A percentile compares a stretch with the other conserved stretches of the same genome.
Evolutionary conservation across 2,329 filamentous ascomycete genomes (phyloP).

Genomic region (Colletotrichum simmondsii): DNA sequence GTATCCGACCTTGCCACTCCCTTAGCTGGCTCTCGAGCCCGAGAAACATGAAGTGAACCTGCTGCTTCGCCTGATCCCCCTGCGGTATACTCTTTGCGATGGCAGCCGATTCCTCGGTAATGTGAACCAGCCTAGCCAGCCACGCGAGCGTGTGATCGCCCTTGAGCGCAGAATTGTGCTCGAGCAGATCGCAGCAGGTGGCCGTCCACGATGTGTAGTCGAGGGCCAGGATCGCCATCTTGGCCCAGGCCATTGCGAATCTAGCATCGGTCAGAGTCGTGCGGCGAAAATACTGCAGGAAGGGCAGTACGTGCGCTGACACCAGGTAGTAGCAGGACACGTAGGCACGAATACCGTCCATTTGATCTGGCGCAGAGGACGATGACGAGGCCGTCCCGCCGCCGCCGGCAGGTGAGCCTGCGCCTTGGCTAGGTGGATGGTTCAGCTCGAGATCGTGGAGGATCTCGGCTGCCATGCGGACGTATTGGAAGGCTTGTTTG

Average conservation of each 20-base stretch:
- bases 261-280: slow-evolving; percentile 41
- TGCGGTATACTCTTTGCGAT: slow-evolving; percentile 41
- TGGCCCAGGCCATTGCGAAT: slow-evolving; percentile 51
- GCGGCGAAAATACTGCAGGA: slow-evolving; percentile 28
- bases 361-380: slow-evolving; percentile 41
- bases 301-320: slow-evolving; percentile 49
- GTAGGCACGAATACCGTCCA: slow-evolving; percentile 59
- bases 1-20: slow-evolving; percentile 52
- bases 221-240: slow-evolving; percentile 41
- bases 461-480: slow-evolving; percentile 63
- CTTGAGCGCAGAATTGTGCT: slow-evolving; percentile 46
- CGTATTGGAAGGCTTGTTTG: slow-evolving; percentile 60
- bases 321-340: slow-evolving; percentile 55
- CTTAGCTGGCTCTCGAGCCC: slow-evolving; percentile 59
- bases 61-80: slow-evolving; percentile 48
- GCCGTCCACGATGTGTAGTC: slow-evolving; percentile 55
- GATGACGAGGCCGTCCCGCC: slow-evolving; percentile 1
- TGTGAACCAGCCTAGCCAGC: slow-evolving; percentile 54
- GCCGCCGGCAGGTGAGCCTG: slow-evolving; percentile 28
- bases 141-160: slow-evolving; percentile 56
- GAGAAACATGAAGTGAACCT: slow-evolving; percentile 55
- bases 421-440: slow-evolving; percentile 45
- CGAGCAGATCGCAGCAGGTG: slow-evolving; percentile 56
- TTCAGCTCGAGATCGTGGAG: slow-evolving; percentile 61
- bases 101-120: slow-evolving; percentile 50